Evolutionary conservation across 768 basidiomycete species (phyloP).

Genomic region (Lyophyllum decastes): DNA sequence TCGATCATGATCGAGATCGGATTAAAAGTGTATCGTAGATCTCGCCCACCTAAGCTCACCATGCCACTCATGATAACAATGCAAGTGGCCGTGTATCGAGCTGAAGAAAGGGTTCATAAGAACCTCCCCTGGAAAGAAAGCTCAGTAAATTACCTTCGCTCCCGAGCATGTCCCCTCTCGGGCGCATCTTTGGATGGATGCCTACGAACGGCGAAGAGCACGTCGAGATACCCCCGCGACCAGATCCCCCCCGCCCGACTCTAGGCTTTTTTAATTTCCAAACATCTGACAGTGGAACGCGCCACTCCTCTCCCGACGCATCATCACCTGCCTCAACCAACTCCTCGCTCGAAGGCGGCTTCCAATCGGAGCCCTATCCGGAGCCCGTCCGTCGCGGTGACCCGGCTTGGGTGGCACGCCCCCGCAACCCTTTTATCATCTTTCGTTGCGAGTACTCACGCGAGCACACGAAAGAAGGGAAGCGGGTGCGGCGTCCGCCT

Average conservation of each 20-base stretch:
- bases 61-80: slow-evolving; percentile 16
- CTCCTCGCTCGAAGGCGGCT: slow-evolving; percentile 23
- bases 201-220: slow-evolving; percentile 29
- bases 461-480: slow-evolving; percentile 40
- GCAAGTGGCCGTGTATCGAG: slow-evolving; percentile 13
- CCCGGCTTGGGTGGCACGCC: slow-evolving; percentile 64
- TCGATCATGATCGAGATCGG: slow-evolving; percentile 21
- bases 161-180: slow-evolving; percentile 20
- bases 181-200: slow-evolving; percentile 32
- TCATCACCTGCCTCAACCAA: slow-evolving; percentile 23
- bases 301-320: slow-evolving; percentile 4
- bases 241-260: slow-evolving; percentile 14
- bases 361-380: slow-evolving; percentile 12
- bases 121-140: slow-evolving; percentile 6
- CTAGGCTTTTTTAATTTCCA: slow-evolving; percentile 5
- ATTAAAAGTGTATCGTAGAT: slow-evolving; percentile 15
- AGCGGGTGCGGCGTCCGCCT: slow-evolving; percentile 34
- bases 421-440: slow-evolving; percentile 71
- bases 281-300: background rate
- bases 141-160: background rate
- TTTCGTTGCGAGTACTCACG: slow-evolving; percentile 68
- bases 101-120: slow-evolving; percentile 14
- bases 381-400: slow-evolving; percentile 42
- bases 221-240: slow-evolving; percentile 21
- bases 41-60: slow-evolving; percentile 4